These are phyloP conservation scores for Graphilbum sp. DNA, from an alignment of 2,329 filamentous ascomycete genomes.

Conservation along the genomic window DNA sequence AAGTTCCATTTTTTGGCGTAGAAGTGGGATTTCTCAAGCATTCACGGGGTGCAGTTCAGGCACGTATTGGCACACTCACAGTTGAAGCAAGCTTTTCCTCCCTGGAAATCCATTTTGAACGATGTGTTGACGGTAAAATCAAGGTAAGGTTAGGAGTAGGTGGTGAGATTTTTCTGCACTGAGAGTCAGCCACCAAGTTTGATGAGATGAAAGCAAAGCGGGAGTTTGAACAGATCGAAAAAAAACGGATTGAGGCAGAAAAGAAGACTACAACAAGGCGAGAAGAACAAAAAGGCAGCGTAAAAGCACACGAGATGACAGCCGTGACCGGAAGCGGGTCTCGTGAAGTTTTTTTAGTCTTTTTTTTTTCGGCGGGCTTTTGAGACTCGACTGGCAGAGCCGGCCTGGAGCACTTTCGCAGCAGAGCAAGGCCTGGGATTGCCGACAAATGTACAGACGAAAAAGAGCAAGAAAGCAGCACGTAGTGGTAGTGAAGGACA, in stretches of 20 bases:
- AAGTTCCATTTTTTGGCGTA: conserved; percentile 7
- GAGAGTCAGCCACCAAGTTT: not conserved
- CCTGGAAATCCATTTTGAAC: conserved; percentile 11
- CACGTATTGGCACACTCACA: conserved; percentile 8
- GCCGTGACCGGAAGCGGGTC: not conserved
- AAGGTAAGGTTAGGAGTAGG: too few relatives aligned
- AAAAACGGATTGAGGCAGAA: not conserved
- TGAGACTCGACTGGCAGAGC: too few relatives aligned
- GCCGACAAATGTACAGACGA: too few relatives aligned
- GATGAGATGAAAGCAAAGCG: not conserved
- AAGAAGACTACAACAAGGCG: not conserved
- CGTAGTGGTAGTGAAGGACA: too few relatives aligned
- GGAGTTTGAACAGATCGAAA: not conserved
- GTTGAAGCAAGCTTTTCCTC: conserved; percentile 11
- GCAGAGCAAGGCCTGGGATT: too few relatives aligned
- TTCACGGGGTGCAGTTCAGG: conserved; percentile 1
- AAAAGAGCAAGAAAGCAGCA: too few relatives aligned
- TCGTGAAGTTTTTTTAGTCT: not conserved
- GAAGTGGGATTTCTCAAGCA: conserved; percentile 4
- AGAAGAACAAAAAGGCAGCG: not conserved
- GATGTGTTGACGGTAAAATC: conserved; percentile 2
- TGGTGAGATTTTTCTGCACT: not conserved
- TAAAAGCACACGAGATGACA: not conserved
- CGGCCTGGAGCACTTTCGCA: too few relatives aligned
- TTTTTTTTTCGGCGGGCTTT: not conserved